A percentile compares a stretch with the other conserved stretches of the same genome.
These are phyloP conservation scores for Batkoa obscura DNA, from an alignment of 371 early-diverging fungal genomes.

Conservation along the genomic window DNA sequence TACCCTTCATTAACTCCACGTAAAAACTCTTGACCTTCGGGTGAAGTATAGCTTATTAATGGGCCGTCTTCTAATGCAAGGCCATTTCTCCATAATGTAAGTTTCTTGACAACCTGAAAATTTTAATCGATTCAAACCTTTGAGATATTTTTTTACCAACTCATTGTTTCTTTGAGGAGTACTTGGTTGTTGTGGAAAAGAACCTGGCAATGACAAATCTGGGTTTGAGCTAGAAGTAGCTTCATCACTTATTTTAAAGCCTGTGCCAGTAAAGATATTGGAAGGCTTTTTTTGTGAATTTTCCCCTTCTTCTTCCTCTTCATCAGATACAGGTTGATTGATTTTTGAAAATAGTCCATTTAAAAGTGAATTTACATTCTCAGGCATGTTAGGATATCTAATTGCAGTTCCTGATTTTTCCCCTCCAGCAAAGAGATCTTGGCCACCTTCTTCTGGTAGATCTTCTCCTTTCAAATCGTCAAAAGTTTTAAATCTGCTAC, in stretches of 20 bases:
- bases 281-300: background rate
- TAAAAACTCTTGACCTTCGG: slow-evolving; percentile 65
- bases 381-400: background rate
- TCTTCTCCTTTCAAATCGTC: background rate
- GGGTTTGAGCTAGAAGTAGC: background rate
- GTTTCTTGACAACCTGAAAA: slow-evolving; percentile 32
- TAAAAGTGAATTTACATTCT: background rate
- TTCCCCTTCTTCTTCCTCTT: background rate
- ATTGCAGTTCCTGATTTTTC: slow-evolving; percentile 5
- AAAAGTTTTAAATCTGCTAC: background rate
- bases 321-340: background rate
- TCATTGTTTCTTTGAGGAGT: background rate
- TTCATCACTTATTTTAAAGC: background rate
- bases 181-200: background rate
- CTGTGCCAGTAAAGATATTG: background rate
- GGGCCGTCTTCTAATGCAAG: slow-evolving; percentile 91
- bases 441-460: background rate
- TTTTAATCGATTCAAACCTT: too few relatives aligned
- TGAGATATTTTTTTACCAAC: background rate
- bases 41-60: slow-evolving; percentile 61
- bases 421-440: slow-evolving; percentile 6
- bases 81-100: slow-evolving; percentile 92
- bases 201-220: background rate
- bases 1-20: slow-evolving; percentile 74
- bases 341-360: background rate